Evolutionary conservation across 1,284 basidiomycete species (phyloP), one percentile per base, ranked within the genome.

Genomic region (Ceraceosorus bombacis): DNA sequence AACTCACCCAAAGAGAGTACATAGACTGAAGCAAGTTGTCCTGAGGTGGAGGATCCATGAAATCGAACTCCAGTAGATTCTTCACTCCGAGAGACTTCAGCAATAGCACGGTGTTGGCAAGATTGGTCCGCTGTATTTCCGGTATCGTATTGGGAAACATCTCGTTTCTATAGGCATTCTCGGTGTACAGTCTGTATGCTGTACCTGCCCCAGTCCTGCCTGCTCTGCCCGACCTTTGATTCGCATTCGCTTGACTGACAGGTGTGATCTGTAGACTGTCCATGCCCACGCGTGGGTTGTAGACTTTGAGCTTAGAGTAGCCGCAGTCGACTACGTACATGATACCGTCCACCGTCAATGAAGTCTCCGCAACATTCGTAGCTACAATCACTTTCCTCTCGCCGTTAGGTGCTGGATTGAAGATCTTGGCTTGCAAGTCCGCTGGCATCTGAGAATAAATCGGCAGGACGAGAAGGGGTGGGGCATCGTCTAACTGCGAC

Each of bases 371-470:
- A 65, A 98, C 98, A 79, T 99, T 99, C 6, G 95, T 99, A 0
- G 95, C 94, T 0, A 98, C 92, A 64, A 98, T 91, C 58, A 94
- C 91, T 79, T 98, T 98, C 49, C 95, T 83, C 53, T 93, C 84
- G 6, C 94, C 95, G 77, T 97, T 90, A n/a, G 85, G 82, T 0
- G 94, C 93, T 2, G 93, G 86, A 65, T 93, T 88, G 73, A 98
- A 98, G 70, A 99, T 98, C 79, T 93, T 94, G 10, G 95, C 93
- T 77, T 99, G 95, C 41, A 98, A 80, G 80, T 98, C 95, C 1
- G 95, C 93, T 2, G 95, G 95, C 94, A 98, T 97, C 77, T 97
- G 94, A 2, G 95, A 98, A 80, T 99, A 98, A 72, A 98, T 98
- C 1, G 95, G 95, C 13, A 98, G 80, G 2, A 98, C 86, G 0